Conservation (phyloP, 202 grass and related monocot genomes). For the Panicum virgatum region DNA sequence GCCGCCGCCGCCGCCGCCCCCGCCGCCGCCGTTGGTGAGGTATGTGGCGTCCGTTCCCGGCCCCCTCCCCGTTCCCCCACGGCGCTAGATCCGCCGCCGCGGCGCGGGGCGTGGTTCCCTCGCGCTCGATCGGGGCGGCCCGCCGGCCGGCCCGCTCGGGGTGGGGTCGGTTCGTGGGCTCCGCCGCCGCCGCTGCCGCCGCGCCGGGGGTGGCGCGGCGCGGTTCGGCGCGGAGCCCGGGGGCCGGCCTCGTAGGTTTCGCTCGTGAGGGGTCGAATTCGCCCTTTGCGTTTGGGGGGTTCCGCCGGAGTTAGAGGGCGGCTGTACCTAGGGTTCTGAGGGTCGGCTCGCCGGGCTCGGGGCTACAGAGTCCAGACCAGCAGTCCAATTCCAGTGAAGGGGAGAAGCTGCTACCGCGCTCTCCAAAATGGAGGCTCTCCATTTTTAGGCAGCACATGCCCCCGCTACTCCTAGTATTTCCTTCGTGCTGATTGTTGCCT, state of each 20-base stretch:
- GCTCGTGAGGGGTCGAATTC: not conserved
- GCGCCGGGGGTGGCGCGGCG: not conserved
- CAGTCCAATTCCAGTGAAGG: constrained; percentile 4
- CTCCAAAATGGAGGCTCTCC: not conserved
- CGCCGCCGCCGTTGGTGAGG: too few relatives aligned
- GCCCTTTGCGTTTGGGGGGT: not conserved
- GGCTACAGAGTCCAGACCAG: not conserved
- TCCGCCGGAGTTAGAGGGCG: not conserved
- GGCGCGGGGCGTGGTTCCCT: not conserved
- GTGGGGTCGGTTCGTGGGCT: not conserved
- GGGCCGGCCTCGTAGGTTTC: not conserved
- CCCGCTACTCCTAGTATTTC: fast-evolving
- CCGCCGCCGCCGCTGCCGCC: too few relatives aligned
- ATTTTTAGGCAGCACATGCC: constrained; percentile 26
- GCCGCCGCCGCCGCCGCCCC: not conserved
- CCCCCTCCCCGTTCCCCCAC: not conserved
- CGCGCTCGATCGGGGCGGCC: not conserved
- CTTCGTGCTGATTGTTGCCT: not conserved
- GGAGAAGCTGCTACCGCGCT: not conserved
- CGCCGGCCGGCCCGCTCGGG: not conserved
- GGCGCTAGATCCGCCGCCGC: not conserved
- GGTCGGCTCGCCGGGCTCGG: not conserved
- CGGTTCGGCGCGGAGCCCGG: not conserved
- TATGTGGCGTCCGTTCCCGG: not conserved
- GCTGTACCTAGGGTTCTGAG: not conserved